phyloP scores from a whole-genome alignment of 495 filamentous ascomycete genomes.

The Aspergillus sclerotioniger region DNA sequence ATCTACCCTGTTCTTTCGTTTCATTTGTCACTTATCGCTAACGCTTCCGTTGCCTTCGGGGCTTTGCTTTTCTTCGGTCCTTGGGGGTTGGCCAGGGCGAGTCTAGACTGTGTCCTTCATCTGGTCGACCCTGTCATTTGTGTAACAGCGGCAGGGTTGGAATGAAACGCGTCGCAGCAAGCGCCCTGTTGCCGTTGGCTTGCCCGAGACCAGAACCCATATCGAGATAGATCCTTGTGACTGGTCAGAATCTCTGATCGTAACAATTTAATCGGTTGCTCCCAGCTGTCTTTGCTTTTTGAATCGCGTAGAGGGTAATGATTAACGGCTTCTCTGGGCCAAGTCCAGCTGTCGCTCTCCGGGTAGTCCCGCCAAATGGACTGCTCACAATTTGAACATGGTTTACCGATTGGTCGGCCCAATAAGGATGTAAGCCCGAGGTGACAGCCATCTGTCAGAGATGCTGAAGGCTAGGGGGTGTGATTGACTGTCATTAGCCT shows the following conservation, averaged over 20 bases:
- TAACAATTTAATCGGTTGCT: not conserved
- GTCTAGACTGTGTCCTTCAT: not conserved
- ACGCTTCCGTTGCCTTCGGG: not conserved
- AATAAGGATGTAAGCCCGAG: not conserved
- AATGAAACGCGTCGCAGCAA: conserved; percentile 13
- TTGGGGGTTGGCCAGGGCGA: not conserved
- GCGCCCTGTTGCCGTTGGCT: conserved; percentile 9
- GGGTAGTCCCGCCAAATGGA: conserved; percentile 2
- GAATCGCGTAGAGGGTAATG: not conserved
- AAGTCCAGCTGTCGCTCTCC: not conserved
- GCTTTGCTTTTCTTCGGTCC: not conserved
- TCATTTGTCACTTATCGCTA: not conserved
- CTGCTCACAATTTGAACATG: not conserved
- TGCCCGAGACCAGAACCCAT: not conserved
- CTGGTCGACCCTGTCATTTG: not conserved
- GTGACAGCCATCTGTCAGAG: not conserved
- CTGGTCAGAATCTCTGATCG: not conserved
- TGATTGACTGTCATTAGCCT: not conserved
- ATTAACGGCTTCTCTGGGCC: not conserved
- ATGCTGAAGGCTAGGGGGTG: not conserved
- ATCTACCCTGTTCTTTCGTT: conserved; percentile 16
- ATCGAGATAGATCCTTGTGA: not conserved
- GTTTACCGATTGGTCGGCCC: not conserved
- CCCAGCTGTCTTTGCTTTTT: not conserved
- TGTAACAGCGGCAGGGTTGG: not conserved